Evolutionary conservation across 352 stramenopile genomes (phyloP).

Genomic region (Pythium plurisporium): DNA sequence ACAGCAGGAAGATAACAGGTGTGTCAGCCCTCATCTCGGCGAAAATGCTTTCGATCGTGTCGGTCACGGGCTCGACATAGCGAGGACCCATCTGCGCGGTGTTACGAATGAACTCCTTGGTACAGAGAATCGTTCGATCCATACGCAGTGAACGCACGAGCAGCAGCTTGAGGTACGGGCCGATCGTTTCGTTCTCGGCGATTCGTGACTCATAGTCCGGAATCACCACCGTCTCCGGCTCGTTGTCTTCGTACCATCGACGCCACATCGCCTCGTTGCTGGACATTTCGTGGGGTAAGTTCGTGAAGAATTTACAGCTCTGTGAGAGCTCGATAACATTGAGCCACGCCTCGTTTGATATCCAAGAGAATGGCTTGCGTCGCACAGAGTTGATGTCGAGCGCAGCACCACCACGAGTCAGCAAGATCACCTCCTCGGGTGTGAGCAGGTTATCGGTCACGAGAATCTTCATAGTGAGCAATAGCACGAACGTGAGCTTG

Average conservation of each 20-base stretch:
- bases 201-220: slow-evolving; percentile 95
- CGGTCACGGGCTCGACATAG: slow-evolving; percentile 98
- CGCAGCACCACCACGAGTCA: slow-evolving; percentile 94
- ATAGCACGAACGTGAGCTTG: slow-evolving; percentile 97
- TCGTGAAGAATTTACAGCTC: slow-evolving; percentile 96
- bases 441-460: slow-evolving; percentile 93
- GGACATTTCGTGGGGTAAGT: slow-evolving; percentile 95
- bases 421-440: slow-evolving; percentile 91
- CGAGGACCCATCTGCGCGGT: slow-evolving; percentile 94
- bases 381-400: slow-evolving; percentile 96
- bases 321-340: slow-evolving; percentile 96
- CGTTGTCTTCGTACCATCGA: slow-evolving; percentile 98
- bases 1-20: slow-evolving; percentile 98
- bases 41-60: slow-evolving; percentile 98
- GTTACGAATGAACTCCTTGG: slow-evolving; percentile 97
- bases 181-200: slow-evolving; percentile 91
- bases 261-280: slow-evolving; percentile 96
- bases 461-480: slow-evolving; percentile 98
- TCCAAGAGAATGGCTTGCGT: slow-evolving; percentile 96
- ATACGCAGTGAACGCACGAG: slow-evolving; percentile 96
- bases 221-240: slow-evolving; percentile 94
- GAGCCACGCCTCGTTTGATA: slow-evolving; percentile 96
- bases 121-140: slow-evolving; percentile 96
- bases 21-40: slow-evolving; percentile 94
- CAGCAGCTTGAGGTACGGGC: slow-evolving; percentile 95